A percentile compares a stretch with the other conserved stretches of the same genome.
phyloP scores from a whole-genome alignment of 225 moss, liverwort and hornwort genomes.

The Bryoerythrophyllum caledonicum region DNA sequence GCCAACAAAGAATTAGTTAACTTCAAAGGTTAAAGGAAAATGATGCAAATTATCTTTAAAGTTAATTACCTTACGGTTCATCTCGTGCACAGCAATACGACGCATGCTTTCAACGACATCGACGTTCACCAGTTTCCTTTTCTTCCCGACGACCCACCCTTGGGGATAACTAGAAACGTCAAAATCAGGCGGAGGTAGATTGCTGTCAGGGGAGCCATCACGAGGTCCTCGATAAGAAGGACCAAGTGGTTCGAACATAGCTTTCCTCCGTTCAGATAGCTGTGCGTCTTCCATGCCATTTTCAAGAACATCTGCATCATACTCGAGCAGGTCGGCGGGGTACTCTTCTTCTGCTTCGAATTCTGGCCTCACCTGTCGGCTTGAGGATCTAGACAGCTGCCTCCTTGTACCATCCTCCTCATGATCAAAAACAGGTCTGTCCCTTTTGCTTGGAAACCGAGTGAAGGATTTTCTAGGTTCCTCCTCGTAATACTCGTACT shows the following conservation, averaged over 20 bases:
- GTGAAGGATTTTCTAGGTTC: constrained; percentile 46
- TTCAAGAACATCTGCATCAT: constrained; percentile 63
- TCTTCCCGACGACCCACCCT: constrained; percentile 99
- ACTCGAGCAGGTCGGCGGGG: constrained; percentile 49
- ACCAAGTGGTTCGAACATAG: constrained; percentile 94
- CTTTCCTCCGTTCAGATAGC: constrained; percentile 82
- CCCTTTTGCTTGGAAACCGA: constrained; percentile 47
- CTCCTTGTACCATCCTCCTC: constrained; percentile 62
- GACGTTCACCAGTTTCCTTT: constrained; percentile 97
- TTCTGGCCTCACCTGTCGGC: constrained; percentile 46
- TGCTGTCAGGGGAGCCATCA: constrained; percentile 75
- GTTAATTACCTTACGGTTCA: constrained; percentile 88
- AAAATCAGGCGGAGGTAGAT: constrained; percentile 95
- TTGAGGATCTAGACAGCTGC: constrained; percentile 57
- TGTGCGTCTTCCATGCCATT: constrained; percentile 78
- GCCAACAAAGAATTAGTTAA: neutral
- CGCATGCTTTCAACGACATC: constrained; percentile 99
- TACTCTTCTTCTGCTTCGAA: constrained; percentile 48
- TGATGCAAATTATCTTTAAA: neutral
- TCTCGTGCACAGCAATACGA: constrained; percentile 97
- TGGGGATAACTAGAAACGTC: constrained; percentile 84
- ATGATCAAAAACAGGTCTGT: constrained; percentile 53
- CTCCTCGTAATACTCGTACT: constrained; percentile 55
- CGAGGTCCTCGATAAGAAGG: constrained; percentile 82
- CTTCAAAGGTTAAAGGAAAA: neutral